Evolutionary conservation across 768 basidiomycete species (phyloP).

Genomic region (Boletales sp.): DNA sequence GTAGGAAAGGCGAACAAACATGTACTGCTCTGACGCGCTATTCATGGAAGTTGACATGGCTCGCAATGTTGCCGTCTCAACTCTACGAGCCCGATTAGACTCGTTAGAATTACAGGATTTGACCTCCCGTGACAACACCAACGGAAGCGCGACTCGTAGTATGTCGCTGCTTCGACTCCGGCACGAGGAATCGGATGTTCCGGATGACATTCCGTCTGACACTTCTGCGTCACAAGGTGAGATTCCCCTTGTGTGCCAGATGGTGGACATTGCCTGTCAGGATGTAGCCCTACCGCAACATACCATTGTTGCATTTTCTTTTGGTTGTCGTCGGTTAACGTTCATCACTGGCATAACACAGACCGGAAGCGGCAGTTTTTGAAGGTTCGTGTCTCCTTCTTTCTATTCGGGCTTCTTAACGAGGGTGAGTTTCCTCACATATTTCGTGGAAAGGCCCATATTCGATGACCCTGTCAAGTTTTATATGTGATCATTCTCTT

Average conservation of each 20-base stretch:
- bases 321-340: background rate
- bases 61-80: too few species aligned
- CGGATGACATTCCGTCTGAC: constrained; percentile 12
- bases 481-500: constrained; percentile 96
- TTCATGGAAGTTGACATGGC: background rate
- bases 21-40: constrained; percentile 3
- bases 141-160: background rate
- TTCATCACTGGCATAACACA: background rate
- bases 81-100: background rate
- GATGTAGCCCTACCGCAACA: background rate
- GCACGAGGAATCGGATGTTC: constrained; percentile 8
- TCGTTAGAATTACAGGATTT: constrained; percentile 20
- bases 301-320: constrained; percentile 18
- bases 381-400: constrained; percentile 64
- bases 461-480: constrained; percentile 45
- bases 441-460: background rate
- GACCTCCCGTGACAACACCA: background rate
- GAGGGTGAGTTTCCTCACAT: constrained; percentile 54
- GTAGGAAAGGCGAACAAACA: background rate
- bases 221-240: constrained; percentile 20
- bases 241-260: constrained; percentile 1
- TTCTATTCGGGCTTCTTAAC: constrained; percentile 89
- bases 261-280: constrained; percentile 26
- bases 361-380: constrained; percentile 27
- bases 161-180: background rate